phyloP scores from a whole-genome alignment of 257 asterid species.

The Petrea volubilis region DNA sequence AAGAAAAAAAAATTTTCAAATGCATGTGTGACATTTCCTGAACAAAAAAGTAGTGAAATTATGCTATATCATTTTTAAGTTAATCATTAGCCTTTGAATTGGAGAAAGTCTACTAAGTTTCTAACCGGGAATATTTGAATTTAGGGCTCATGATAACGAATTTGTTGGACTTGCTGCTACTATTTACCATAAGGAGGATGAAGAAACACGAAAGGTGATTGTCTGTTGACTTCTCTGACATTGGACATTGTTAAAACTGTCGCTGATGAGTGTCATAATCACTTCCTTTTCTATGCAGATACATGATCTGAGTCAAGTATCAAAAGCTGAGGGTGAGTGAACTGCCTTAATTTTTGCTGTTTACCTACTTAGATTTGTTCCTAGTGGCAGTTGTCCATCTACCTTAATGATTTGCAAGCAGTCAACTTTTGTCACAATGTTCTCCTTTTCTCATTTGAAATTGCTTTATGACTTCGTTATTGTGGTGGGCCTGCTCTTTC shows the following conservation, averaged over 20 bases:
- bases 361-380: neutral
- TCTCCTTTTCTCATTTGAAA: too few relatives aligned
- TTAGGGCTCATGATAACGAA: conserved; percentile 40
- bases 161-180: conserved; percentile 31
- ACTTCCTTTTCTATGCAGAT: neutral
- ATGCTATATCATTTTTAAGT: neutral
- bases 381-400: too few relatives aligned
- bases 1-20: neutral
- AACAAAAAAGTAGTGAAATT: neutral
- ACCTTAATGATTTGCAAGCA: too few relatives aligned
- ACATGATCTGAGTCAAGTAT: conserved; percentile 27
- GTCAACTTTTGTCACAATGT: too few relatives aligned
- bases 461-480: too few relatives aligned
- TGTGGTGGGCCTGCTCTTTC: too few relatives aligned
- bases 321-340: conserved; percentile 46
- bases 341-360: too few relatives aligned
- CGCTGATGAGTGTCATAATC: too few relatives aligned
- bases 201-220: conserved; percentile 36
- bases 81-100: neutral
- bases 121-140: conserved; percentile 5
- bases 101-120: neutral
- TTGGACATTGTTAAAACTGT: neutral
- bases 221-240: conserved; percentile 12
- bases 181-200: conserved; percentile 32
- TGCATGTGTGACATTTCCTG: neutral